phyloP scores from a whole-genome alignment of 140 eudicot genomes.

The Stevia rebaudiana region DNA sequence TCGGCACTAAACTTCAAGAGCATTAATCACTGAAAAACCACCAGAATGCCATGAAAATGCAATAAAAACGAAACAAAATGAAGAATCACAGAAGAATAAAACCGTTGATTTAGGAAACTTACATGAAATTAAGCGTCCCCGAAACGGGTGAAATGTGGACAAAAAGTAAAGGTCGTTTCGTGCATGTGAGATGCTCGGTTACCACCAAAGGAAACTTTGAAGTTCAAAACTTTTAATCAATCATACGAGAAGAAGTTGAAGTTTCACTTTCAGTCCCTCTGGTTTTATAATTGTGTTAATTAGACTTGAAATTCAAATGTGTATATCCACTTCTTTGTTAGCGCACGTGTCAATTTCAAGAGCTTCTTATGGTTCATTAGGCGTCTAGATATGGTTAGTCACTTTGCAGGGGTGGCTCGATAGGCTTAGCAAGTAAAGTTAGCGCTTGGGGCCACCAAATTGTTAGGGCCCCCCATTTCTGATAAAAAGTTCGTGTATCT shows the following conservation, averaged over 20 bases:
- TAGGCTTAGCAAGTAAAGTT: too few relatives aligned
- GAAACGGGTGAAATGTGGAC: slow-evolving; percentile 19
- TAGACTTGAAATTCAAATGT: neutral
- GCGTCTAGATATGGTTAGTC: too few relatives aligned
- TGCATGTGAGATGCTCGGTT: slow-evolving; percentile 27
- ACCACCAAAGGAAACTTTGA: neutral
- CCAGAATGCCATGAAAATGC: slow-evolving; percentile 18
- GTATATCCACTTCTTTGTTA: too few relatives aligned
- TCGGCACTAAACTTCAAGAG: slow-evolving; percentile 2
- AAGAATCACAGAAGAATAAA: neutral
- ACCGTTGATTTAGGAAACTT: neutral
- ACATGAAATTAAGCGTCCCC: slow-evolving; percentile 14
- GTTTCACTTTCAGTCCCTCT: slow-evolving; percentile 14
- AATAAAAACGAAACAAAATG: neutral
- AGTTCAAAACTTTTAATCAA: neutral
- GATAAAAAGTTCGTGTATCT: too few relatives aligned
- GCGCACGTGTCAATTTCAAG: too few relatives aligned
- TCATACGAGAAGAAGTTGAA: neutral
- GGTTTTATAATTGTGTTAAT: neutral
- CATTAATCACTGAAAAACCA: neutral
- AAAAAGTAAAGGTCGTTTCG: slow-evolving; percentile 15
- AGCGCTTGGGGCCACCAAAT: too few relatives aligned
- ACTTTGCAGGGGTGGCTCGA: too few relatives aligned
- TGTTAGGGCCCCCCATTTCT: too few relatives aligned
- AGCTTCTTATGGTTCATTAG: too few relatives aligned